Evolutionary conservation across 1,284 basidiomycete species (phyloP).

Genomic region (Trichosporon faecale): DNA sequence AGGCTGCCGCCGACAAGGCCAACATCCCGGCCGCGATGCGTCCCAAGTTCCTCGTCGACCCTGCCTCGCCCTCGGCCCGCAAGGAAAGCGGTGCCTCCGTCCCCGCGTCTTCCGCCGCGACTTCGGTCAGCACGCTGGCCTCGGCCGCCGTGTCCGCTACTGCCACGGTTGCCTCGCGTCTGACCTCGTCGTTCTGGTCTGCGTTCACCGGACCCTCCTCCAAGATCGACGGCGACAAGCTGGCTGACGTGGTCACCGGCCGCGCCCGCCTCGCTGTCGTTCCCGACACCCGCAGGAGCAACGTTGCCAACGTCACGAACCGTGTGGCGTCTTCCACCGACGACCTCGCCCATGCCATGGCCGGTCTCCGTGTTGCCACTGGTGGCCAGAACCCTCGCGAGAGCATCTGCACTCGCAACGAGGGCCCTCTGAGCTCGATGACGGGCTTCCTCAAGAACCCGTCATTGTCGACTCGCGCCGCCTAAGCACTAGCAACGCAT

Average conservation of each 20-base stretch:
- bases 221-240: constrained; percentile 49
- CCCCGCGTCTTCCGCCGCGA: constrained; percentile 8
- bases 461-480: background rate
- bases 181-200: constrained; percentile 52
- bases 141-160: constrained; percentile 32
- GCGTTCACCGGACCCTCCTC: constrained; percentile 46
- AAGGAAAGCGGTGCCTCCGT: background rate
- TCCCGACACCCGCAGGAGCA: constrained; percentile 1
- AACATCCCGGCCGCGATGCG: constrained; percentile 40
- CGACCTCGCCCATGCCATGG: constrained; percentile 32
- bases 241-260: constrained; percentile 53
- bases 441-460: constrained; percentile 29
- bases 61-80: constrained; percentile 11
- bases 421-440: constrained; percentile 33
- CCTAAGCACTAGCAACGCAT: constrained; percentile 15
- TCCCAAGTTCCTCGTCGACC: constrained; percentile 50
- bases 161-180: constrained; percentile 48
- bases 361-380: constrained; percentile 37
- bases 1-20: constrained; percentile 47
- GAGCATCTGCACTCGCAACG: constrained; percentile 26
- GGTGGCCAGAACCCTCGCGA: constrained; percentile 22
- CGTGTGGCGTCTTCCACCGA: constrained; percentile 19
- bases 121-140: constrained; percentile 18
- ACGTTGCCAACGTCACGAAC: background rate
- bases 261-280: constrained; percentile 46